Evolutionary conservation across 805 yeast genomes (phyloP).

Genomic region (Metschnikowia shivogae): DNA sequence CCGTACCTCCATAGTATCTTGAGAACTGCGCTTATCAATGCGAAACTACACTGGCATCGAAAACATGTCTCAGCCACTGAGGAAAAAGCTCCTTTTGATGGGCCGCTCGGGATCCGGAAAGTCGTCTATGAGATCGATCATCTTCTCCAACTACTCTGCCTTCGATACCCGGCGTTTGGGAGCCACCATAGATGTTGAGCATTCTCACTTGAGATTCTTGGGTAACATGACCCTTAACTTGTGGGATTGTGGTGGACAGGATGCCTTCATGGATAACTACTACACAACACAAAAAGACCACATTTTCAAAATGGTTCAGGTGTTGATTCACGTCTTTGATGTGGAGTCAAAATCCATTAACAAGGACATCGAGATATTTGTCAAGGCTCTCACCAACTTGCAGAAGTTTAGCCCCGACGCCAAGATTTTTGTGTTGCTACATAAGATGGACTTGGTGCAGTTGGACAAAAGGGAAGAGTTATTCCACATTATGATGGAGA

Average conservation of each 20-base stretch:
- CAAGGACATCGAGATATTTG: conserved; percentile 89
- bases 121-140: conserved; percentile 94
- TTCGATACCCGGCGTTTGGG: conserved; percentile 93
- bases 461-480: conserved; percentile 79
- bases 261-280: conserved; percentile 92
- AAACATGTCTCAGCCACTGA: conserved; percentile 17
- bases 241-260: conserved; percentile 99
- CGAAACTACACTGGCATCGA: background rate
- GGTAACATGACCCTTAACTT: conserved; percentile 93
- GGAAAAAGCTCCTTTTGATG: conserved; percentile 47
- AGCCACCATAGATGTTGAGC: conserved; percentile 98
- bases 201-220: conserved; percentile 84
- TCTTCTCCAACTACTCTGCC: conserved; percentile 93
- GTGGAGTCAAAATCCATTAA: conserved; percentile 89
- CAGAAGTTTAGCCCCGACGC: conserved; percentile 86
- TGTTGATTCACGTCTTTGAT: conserved; percentile 91
- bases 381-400: conserved; percentile 74
- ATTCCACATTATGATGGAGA: conserved; percentile 79
- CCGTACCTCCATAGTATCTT: background rate
- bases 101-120: conserved; percentile 98
- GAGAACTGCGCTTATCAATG: conserved; percentile 1
- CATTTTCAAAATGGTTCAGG: conserved; percentile 93
- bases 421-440: conserved; percentile 84
- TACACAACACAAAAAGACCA: conserved; percentile 85
- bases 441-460: conserved; percentile 95